Conservation (phyloP, 2,329 filamentous ascomycete genomes). For the Aureobasidium leucospermi region DNA sequence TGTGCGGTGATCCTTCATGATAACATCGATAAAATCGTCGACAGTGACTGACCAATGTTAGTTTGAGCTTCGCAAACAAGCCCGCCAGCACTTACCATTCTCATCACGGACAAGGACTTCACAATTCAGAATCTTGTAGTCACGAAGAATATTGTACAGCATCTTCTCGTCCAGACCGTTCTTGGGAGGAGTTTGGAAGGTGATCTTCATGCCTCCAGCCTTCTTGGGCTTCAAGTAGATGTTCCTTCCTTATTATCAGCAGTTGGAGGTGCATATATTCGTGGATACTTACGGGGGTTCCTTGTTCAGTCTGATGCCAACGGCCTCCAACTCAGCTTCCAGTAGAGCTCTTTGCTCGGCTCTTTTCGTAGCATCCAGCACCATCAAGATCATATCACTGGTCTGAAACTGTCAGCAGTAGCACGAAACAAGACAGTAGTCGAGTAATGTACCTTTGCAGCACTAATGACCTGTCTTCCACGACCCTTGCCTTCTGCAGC, state of each 20-base stretch:
- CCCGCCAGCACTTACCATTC: slow-evolving; percentile 45
- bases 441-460: slow-evolving; percentile 59
- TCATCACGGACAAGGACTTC: slow-evolving; percentile 95
- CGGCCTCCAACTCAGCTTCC: slow-evolving; percentile 88
- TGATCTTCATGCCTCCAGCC: slow-evolving; percentile 97
- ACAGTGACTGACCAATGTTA: slow-evolving; percentile 59
- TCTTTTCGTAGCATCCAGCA: slow-evolving; percentile 92
- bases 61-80: background rate
- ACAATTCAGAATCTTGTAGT: slow-evolving; percentile 98
- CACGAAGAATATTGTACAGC: slow-evolving; percentile 92
- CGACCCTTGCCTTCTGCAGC: slow-evolving; percentile 97
- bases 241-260: slow-evolving; percentile 51
- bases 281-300: slow-evolving; percentile 65
- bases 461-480: slow-evolving; percentile 95
- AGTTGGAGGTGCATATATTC: background rate
- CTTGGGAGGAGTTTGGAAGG: slow-evolving; percentile 83
- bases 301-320: slow-evolving; percentile 87
- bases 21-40: slow-evolving; percentile 97
- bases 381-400: slow-evolving; percentile 93
- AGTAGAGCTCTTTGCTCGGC: slow-evolving; percentile 85
- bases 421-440: background rate
- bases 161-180: slow-evolving; percentile 84
- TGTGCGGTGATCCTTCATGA: slow-evolving; percentile 98
- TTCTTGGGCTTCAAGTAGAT: slow-evolving; percentile 97
- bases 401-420: slow-evolving; percentile 44